These are phyloP conservation scores for Eremomyces bilateralis DNA, from an alignment of 495 filamentous ascomycete genomes.

Conservation along the genomic window DNA sequence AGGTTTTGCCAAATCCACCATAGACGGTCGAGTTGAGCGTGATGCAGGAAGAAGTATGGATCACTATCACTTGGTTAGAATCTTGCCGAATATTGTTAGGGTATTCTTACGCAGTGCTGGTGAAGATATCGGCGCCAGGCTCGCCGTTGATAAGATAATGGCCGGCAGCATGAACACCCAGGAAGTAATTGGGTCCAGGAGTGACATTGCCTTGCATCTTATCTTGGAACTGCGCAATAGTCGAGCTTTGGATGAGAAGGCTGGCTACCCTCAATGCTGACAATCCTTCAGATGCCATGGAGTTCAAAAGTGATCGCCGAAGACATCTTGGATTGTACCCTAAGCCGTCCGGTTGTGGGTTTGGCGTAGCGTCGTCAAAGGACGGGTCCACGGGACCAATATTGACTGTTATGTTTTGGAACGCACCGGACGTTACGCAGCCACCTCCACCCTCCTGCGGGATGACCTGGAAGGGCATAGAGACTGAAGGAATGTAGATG, in stretches of 20 bases:
- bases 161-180: slow-evolving; percentile 38
- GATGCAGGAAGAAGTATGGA: slow-evolving; percentile 47
- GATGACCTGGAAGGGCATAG: slow-evolving; percentile 6
- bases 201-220: slow-evolving; percentile 24
- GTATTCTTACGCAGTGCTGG: no score
- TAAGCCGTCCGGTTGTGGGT: slow-evolving; percentile 7
- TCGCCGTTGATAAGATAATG: slow-evolving; percentile 40
- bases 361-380: slow-evolving; percentile 1
- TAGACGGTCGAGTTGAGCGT: slow-evolving; percentile 44
- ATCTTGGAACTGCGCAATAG: slow-evolving; percentile 29
- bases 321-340: slow-evolving; percentile 41
- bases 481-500: slow-evolving; percentile 3
- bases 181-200: slow-evolving; percentile 15
- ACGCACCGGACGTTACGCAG: slow-evolving; percentile 12
- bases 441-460: slow-evolving; percentile 11
- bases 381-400: slow-evolving; percentile 10
- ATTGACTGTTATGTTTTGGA: slow-evolving; percentile 10
- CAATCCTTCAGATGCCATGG: slow-evolving; percentile 20
- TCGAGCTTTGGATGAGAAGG: slow-evolving; percentile 22
- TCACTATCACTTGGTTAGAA: no score
- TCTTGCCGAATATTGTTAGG: no score
- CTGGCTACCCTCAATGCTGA: slow-evolving; percentile 25
- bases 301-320: slow-evolving; percentile 35
- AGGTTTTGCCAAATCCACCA: slow-evolving; percentile 53
- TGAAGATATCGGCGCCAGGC: slow-evolving; percentile 32